Evolutionary conservation across 805 yeast genomes (phyloP).

Genomic region (Starmerella scarabaei): DNA sequence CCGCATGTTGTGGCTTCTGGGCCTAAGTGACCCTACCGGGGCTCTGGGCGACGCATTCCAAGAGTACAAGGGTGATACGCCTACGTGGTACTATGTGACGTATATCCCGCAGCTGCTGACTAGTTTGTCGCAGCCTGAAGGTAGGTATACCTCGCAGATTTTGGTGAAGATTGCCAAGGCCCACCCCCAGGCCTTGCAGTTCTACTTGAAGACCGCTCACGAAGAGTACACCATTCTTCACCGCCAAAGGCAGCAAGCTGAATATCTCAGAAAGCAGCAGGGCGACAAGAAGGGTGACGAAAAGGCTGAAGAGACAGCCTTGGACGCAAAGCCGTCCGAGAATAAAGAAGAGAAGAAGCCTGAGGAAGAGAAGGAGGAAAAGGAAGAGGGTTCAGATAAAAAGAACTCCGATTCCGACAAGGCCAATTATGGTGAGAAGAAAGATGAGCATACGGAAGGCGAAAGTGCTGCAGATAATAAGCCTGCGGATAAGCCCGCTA

Average conservation of each 20-base stretch:
- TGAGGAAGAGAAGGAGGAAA: neutral
- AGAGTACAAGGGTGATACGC: constrained; percentile 86
- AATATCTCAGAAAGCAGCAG: neutral
- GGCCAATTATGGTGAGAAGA: neutral
- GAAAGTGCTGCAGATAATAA: neutral
- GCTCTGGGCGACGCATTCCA: constrained; percentile 79
- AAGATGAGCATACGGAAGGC: neutral
- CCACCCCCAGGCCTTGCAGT: constrained; percentile 94
- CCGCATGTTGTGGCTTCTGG: constrained; percentile 82
- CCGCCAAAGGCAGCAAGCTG: constrained; percentile 30
- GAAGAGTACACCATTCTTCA: constrained; percentile 86
- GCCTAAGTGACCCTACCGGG: constrained; percentile 76
- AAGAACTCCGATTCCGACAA: neutral
- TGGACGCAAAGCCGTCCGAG: neutral
- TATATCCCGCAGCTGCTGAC: constrained; percentile 89
- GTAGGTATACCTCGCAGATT: constrained; percentile 73
- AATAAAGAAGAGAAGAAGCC: neutral
- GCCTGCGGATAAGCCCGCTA: neutral
- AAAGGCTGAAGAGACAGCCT: neutral
- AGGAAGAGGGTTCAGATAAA: neutral
- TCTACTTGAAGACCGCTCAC: constrained; percentile 86
- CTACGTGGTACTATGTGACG: constrained; percentile 99
- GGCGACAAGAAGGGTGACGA: neutral
- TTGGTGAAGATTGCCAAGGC: constrained; percentile 86
- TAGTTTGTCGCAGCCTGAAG: constrained; percentile 82